Base-by-base conservation (phyloP, 208 protist species). In the Trypanosoma grayi region DNA sequence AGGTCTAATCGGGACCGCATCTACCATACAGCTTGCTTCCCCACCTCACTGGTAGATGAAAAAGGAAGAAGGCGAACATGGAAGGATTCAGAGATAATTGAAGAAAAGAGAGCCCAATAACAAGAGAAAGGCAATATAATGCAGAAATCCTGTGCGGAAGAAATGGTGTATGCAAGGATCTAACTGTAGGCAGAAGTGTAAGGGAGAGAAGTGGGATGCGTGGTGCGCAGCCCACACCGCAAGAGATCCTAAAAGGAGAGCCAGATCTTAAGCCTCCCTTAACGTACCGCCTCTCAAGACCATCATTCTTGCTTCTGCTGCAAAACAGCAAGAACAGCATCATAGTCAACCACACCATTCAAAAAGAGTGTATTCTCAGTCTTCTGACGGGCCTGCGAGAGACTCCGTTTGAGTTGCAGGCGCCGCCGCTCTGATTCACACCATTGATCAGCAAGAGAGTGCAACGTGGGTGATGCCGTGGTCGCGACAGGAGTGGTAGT, bases 391-490 rank as follows among this genome's bases (percentile, higher is more conserved):
- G 54, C 63, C 1, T 40, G 41, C n/a, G 25, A 2, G 7, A 69
- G 31, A 31, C 14, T 55, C 37, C 36, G 25, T 30, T 69, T 69
- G 36, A 69, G 33, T 20, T 56, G 20, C 20, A 56, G 10, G 0
- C 54, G 52, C 25, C 63, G 41, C 20, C 44, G 18, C 20, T 69
- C 52, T 4, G 34, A 56, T 24, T 61, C 63, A 39, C 22, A 27
- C 63, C 63, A 69, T 37, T 69, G 63, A 18, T 51, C 45, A 7
- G 63, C 63, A 8, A 69, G 45, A 47, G 24, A 61, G 2, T 31
- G 4, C 8, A 20, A 44, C 2, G 22, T 52, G 3, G 20, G 1
- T 36, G 47, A 36, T 16, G 27, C 20, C 13, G 47, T n/a, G 7
- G 20, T 4, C 10, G 27, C 18, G 7, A 11, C 4, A n/a, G 20